Percentiles rank a stretch among this genome's conserved stretches.
These are phyloP conservation scores for Ceratobasidium sp. DNA, from an alignment of 1,284 basidiomycete species.

Conservation along the genomic window DNA sequence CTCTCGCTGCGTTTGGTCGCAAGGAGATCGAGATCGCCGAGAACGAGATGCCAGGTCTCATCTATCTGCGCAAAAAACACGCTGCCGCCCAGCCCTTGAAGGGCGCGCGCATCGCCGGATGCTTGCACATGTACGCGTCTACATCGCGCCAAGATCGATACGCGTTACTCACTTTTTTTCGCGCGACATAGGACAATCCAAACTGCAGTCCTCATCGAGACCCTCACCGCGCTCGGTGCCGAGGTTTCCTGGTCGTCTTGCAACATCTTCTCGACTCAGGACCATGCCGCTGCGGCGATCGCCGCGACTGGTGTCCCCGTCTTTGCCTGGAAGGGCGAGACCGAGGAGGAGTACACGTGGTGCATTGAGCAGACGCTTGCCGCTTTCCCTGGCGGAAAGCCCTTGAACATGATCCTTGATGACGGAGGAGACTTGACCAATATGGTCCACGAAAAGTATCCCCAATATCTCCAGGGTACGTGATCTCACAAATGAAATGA, in stretches of 20 bases:
- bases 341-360: slow-evolving; percentile 99
- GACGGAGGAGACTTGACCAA: slow-evolving; percentile 98
- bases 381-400: slow-evolving; percentile 81
- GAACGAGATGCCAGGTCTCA: slow-evolving; percentile 94
- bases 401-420: slow-evolving; percentile 99
- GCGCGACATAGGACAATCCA: slow-evolving; percentile 82
- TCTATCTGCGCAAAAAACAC: slow-evolving; percentile 91
- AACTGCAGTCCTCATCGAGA: slow-evolving; percentile 97
- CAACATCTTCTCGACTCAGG: slow-evolving; percentile 99
- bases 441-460: slow-evolving; percentile 96
- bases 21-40: slow-evolving; percentile 99
- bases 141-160: not conserved
- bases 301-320: slow-evolving; percentile 98
- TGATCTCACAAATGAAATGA: slow-evolving; percentile 33
- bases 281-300: slow-evolving; percentile 99
- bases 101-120: slow-evolving; percentile 97
- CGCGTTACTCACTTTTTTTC: slow-evolving; percentile 30
- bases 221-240: slow-evolving; percentile 92
- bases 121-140: slow-evolving; percentile 86
- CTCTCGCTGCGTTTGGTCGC: slow-evolving; percentile 95
- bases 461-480: slow-evolving; percentile 82
- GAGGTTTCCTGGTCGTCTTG: slow-evolving; percentile 99
- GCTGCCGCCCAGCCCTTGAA: slow-evolving; percentile 85
- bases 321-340: slow-evolving; percentile 99
- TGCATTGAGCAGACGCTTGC: slow-evolving; percentile 96